Base-by-base conservation (phyloP, 495 filamentous ascomycete genomes). In the Cladorrhinum samala region DNA sequence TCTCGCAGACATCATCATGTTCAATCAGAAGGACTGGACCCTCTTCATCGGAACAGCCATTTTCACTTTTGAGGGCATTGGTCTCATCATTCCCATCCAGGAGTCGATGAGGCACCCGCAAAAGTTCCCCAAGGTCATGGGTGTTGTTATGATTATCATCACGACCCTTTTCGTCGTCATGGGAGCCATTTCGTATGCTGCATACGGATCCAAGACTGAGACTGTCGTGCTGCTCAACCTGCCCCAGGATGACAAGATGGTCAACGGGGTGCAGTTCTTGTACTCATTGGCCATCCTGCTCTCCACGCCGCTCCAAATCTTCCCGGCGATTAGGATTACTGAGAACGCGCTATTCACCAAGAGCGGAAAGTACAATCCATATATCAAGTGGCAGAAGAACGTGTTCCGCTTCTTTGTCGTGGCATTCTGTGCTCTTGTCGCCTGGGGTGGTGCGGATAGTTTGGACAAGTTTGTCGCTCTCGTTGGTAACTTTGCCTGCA, bases 381-480 rank as follows among this genome's bases (percentile, higher is more conserved):
- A 82, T 49, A 95, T 97, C 75, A 98, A 98, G 72, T 96, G 92
- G 92, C 85, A 94, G 77, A 98, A 98, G 83, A 98, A 98, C 59
- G 74, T 83, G 49, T 97, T 93, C 75, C 86, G 93, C 30, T 97
- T 96, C 72, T 82, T 91, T 61, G 80, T 96, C 38, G 93, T 97
- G 49, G 78, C 87, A 57, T 63, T 91, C 27, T 96, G 91, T 63
- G 87, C 91, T 2, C 61, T 87, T 38, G 84, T 96, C 56, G 91
- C 91, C 1, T 97, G 91, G 91, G 82, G 82, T 53, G 93, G 93
- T 49, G 91, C 93, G 3, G 87, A 88, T 57, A 86, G 96, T 72
- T 75, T 98, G 50, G 93, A 98, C 72, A 96, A 96, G 68, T 97
- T 98, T 65, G 93, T 98, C 17, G 85, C 89, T 14, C 75, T 98